Evolutionary conservation across 495 filamentous ascomycete genomes (phyloP).

Genomic region (Penicillium cinerascens): DNA sequence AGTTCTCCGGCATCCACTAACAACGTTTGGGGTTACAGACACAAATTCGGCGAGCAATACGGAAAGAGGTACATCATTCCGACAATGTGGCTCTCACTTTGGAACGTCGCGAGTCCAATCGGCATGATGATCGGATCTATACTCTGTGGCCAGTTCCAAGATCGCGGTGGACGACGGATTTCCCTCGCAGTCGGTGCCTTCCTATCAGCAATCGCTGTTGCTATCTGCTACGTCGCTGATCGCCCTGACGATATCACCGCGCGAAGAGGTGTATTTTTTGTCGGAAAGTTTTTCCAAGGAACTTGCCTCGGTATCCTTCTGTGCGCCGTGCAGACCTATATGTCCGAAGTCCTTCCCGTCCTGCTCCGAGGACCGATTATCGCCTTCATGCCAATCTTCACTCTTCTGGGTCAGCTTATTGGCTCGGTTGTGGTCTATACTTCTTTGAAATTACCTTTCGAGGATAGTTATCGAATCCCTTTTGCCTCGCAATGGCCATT

Average conservation of each 20-base stretch:
- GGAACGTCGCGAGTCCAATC: constrained; percentile 38
- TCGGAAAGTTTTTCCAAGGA: constrained; percentile 38
- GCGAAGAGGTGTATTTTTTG: constrained; percentile 31
- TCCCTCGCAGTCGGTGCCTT: constrained; percentile 33
- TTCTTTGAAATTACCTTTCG: constrained; percentile 13
- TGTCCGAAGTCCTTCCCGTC: constrained; percentile 43
- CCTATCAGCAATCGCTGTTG: constrained; percentile 37
- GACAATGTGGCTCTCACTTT: constrained; percentile 45
- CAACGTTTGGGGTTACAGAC: constrained; percentile 15
- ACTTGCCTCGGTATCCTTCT: constrained; percentile 39
- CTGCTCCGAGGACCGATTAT: constrained; percentile 42
- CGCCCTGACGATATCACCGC: constrained; percentile 21
- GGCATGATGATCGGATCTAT: constrained; percentile 43
- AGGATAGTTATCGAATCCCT: constrained; percentile 23
- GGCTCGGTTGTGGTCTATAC: constrained; percentile 40
- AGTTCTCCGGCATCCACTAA: neutral
- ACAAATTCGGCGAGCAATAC: constrained; percentile 31
- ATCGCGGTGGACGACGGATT: constrained; percentile 37
- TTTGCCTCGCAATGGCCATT: constrained; percentile 37
- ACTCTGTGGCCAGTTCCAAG: constrained; percentile 37
- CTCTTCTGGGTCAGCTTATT: constrained; percentile 41
- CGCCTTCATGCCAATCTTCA: constrained; percentile 44
- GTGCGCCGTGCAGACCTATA: constrained; percentile 43
- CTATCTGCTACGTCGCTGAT: constrained; percentile 33
- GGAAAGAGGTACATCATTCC: constrained; percentile 41